phyloP scores from a whole-genome alignment of 371 early-diverging fungal genomes.

The Smittium culicis region DNA sequence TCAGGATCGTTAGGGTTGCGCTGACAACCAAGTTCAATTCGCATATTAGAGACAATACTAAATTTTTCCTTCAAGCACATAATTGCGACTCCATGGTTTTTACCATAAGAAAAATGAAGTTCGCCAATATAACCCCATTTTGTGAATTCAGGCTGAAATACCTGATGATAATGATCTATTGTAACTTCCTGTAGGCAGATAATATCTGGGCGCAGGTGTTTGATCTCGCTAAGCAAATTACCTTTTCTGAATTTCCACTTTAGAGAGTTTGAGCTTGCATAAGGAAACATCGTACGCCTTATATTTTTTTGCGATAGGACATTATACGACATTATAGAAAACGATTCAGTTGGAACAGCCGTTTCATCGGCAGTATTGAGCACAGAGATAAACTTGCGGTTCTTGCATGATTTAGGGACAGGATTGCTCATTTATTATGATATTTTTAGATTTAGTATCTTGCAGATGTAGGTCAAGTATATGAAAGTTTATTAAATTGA shows the following conservation, averaged over 20 bases:
- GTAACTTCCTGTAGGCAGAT: constrained; percentile 41
- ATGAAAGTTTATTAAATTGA: not conserved
- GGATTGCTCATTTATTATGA: not conserved
- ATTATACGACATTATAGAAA: not conserved
- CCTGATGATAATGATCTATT: constrained; percentile 20
- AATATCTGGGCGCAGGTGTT: constrained; percentile 27
- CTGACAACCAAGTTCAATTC: constrained; percentile 23
- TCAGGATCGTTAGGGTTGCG: constrained; percentile 23
- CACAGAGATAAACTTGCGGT: not conserved
- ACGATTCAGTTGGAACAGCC: not conserved
- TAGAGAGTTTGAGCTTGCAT: constrained; percentile 25
- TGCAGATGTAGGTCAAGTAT: not conserved
- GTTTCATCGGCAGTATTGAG: no score
- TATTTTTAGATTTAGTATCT: not conserved
- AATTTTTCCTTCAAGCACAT: constrained; percentile 22
- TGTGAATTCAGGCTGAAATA: constrained; percentile 14
- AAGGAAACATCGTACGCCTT: constrained; percentile 33
- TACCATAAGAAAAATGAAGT: constrained; percentile 17
- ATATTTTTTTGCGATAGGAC: constrained; percentile 26
- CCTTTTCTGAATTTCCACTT: constrained; percentile 23
- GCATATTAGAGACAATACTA: constrained; percentile 13
- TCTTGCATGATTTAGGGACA: not conserved
- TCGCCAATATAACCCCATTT: constrained; percentile 28
- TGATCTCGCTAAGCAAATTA: constrained; percentile 22
- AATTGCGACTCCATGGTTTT: constrained; percentile 35